Evolutionary conservation across 2,329 filamentous ascomycete species (phyloP).

Genomic region (Blumeria graminis): DNA sequence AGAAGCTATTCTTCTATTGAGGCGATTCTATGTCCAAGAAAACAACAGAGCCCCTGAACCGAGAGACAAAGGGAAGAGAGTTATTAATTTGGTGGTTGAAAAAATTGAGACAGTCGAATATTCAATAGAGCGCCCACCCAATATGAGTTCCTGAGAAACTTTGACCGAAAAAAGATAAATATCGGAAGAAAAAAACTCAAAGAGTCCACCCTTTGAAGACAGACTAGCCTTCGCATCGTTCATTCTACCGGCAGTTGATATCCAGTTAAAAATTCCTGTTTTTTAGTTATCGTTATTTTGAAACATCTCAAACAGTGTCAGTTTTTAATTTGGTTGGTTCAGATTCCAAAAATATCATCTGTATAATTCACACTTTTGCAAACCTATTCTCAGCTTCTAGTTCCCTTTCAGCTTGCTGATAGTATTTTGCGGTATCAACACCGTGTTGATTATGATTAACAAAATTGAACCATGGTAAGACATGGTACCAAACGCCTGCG

Average conservation of each 20-base stretch:
- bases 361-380: conserved; percentile 5
- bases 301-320: too few species aligned
- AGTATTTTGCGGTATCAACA: conserved; percentile 96
- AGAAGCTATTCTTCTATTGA: conserved; percentile 75
- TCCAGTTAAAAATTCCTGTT: too few species aligned
- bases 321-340: too few species aligned
- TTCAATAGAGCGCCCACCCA: not conserved
- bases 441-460: conserved; percentile 89
- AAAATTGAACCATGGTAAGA: conserved; percentile 94
- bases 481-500: conserved; percentile 57
- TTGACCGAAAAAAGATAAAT: not conserved
- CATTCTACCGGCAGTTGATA: too few species aligned
- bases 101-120: not conserved
- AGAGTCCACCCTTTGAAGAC: too few species aligned
- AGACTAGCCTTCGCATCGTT: too few species aligned
- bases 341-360: too few species aligned
- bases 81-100: conserved; percentile 15
- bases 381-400: conserved; percentile 48
- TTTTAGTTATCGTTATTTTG: too few species aligned
- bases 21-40: conserved; percentile 93
- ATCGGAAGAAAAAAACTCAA: not conserved
- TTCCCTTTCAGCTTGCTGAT: conserved; percentile 81
- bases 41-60: conserved; percentile 43
- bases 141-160: too few species aligned
- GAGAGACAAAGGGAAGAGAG: conserved; percentile 14